Evolutionary conservation across 768 basidiomycete species (phyloP), one percentile per base, ranked within the genome.

Genomic region (Russula abietina): DNA sequence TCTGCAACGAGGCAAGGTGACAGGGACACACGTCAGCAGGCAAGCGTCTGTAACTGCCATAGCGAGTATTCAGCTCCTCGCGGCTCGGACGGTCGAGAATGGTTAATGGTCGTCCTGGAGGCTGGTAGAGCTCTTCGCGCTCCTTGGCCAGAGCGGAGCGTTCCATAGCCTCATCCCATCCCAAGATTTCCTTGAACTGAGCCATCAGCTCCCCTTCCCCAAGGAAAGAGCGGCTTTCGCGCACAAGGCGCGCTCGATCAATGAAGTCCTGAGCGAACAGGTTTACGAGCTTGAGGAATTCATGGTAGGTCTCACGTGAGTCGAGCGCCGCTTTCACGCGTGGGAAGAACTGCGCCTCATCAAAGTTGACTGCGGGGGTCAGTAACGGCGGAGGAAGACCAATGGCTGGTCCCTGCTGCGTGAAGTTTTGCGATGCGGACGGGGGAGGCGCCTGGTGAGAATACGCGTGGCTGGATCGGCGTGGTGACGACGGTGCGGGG

Each of bases 231-330:
- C 83, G 78, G 38, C 86, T 85, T 69, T 95, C 89, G 66, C 89
- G 85, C 53, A 98, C 81, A 10, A 98, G 81, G 17, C 88, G 84
- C 28, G 86, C 83, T 2, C 86, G 84, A 69, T 98, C 94, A 68
- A 99, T 96, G 70, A 91, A 85, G 64, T 94, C 92, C 71, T 96
- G 93, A 2, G 92, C 90, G 71, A 94, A 99, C 2, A 99, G 80
- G 73, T 98, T 98, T 68, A 98, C 83, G 50, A 98, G 78, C 71
- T 94, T 97, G 64, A 99, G 77, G 75, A 99, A 98, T 74, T 98
- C 97, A 72, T 94, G 92, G 75, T 89, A 92, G 1, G 85, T 83
- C 53, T 91, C 89, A 14, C 87, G 80, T 65, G 81, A 86, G 60
- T 88, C 86, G 49, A 93, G 76, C 1, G 81, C 78, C 17, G 83